These are phyloP conservation scores for Aspergillus nidulans DNA, from an alignment of 495 filamentous ascomycete genomes.

Conservation along the genomic window DNA sequence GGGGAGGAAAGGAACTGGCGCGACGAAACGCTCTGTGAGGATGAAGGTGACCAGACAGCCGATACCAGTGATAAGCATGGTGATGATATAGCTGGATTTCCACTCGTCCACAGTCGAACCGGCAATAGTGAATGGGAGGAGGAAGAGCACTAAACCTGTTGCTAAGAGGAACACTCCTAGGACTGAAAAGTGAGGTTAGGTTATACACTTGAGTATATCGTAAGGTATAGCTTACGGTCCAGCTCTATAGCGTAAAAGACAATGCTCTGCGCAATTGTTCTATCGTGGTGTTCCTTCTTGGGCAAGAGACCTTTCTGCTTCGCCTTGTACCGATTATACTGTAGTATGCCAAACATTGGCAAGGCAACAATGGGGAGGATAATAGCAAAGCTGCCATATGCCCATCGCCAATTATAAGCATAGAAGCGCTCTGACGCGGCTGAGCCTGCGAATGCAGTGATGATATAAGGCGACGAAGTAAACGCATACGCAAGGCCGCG, in stretches of 20 bases:
- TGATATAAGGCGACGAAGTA: slow-evolving; percentile 47
- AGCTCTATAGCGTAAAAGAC: slow-evolving; percentile 55
- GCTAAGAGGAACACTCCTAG: slow-evolving; percentile 54
- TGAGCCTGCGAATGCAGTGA: slow-evolving; percentile 38
- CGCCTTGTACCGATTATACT: slow-evolving; percentile 53
- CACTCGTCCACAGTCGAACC: slow-evolving; percentile 42
- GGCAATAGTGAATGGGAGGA: slow-evolving; percentile 56
- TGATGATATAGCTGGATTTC: slow-evolving; percentile 47
- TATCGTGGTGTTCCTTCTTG: slow-evolving; percentile 31
- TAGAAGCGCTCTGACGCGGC: slow-evolving; percentile 37
- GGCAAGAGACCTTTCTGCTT: slow-evolving; percentile 34
- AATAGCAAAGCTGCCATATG: slow-evolving; percentile 56
- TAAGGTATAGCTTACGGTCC: slow-evolving; percentile 36
- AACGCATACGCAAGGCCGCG: slow-evolving; percentile 57
- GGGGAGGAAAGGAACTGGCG: slow-evolving; percentile 55
- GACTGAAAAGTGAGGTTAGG: slow-evolving; percentile 19
- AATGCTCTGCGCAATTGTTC: slow-evolving; percentile 36
- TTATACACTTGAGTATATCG: not conserved
- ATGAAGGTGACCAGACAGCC: slow-evolving; percentile 50
- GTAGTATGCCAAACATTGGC: slow-evolving; percentile 47
- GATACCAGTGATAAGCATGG: slow-evolving; percentile 54
- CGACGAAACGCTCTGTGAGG: slow-evolving; percentile 51
- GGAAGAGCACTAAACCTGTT: slow-evolving; percentile 56
- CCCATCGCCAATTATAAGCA: slow-evolving; percentile 57
- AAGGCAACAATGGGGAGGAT: slow-evolving; percentile 50